Evolutionary conservation across 805 yeast species (phyloP).

Genomic region (Cyberlindnera maclurae): DNA sequence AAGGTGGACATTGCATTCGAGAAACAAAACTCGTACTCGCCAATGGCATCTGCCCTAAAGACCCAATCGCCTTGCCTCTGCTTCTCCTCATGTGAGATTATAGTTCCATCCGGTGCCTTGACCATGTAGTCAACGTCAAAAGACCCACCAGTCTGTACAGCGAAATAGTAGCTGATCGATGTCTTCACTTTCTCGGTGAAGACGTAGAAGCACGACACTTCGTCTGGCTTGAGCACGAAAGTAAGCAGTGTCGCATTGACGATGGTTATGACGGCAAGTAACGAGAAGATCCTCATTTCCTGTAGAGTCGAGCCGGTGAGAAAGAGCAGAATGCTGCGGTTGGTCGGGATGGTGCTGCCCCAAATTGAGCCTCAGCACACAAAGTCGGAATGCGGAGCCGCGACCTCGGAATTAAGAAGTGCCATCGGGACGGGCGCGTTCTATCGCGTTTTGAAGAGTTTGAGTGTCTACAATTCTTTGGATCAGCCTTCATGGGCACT

Average conservation of each 20-base stretch:
- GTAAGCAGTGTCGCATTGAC: constrained; percentile 53
- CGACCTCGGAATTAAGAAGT: too few species aligned
- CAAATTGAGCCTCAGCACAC: too few species aligned
- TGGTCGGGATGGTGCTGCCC: too few species aligned
- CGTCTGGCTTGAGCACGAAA: constrained; percentile 69
- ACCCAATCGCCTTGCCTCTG: constrained; percentile 59
- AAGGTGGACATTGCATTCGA: constrained; percentile 55
- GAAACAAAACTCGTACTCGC: constrained; percentile 64
- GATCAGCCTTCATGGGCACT: too few species aligned
- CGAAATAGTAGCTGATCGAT: constrained; percentile 65
- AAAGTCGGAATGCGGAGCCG: too few species aligned
- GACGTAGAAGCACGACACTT: constrained; percentile 62
- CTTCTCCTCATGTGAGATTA: constrained; percentile 41
- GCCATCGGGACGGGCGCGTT: too few species aligned
- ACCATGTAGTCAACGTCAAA: constrained; percentile 61
- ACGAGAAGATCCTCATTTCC: background rate
- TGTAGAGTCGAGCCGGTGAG: background rate
- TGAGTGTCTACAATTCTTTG: too few species aligned
- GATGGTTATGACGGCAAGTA: constrained; percentile 1
- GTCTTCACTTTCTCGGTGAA: constrained; percentile 54
- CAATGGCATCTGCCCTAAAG: constrained; percentile 45
- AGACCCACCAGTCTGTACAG: constrained; percentile 59
- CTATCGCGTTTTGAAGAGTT: too few species aligned
- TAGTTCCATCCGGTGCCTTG: constrained; percentile 46
- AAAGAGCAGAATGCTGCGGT: too few species aligned